Percentiles rank a stretch among this genome's conserved stretches.
These are phyloP conservation scores for Ocimum tenuiflorum DNA, from an alignment of 257 asterid genomes.

Conservation along the genomic window DNA sequence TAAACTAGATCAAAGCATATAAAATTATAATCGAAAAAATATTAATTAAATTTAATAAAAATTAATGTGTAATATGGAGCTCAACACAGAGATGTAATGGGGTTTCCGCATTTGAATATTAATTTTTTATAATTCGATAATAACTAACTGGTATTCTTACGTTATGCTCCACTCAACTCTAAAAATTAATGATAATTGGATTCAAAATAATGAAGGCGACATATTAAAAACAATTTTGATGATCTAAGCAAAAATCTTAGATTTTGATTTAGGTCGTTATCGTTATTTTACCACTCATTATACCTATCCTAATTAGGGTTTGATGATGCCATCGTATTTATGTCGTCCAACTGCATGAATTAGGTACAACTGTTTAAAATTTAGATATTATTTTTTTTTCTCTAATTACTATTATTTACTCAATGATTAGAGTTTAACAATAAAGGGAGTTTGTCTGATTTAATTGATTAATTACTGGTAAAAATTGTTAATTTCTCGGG, in stretches of 20 bases:
- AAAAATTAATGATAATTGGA: background rate
- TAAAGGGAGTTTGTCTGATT: background rate
- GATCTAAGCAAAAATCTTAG: slow-evolving; percentile 18
- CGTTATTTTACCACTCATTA: background rate
- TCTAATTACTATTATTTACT: background rate
- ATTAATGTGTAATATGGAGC: no score
- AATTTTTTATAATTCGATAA: no score
- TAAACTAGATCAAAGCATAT: no score
- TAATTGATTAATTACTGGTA: background rate
- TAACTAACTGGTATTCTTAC: slow-evolving; percentile 11
- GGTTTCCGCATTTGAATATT: no score
- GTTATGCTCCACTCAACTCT: background rate
- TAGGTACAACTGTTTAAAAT: background rate
- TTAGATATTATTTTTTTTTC: background rate
- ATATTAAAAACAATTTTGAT: background rate
- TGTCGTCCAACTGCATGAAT: slow-evolving; percentile 23
- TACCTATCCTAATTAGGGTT: slow-evolving; percentile 8
- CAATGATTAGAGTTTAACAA: slow-evolving; percentile 6
- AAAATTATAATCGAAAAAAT: no score
- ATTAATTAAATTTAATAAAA: no score
- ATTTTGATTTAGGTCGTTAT: slow-evolving; percentile 16
- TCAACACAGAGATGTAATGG: no score
- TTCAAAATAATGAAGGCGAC: background rate
- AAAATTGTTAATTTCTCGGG: background rate
- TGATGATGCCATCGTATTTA: slow-evolving; percentile 9